Conservation (phyloP, 2,329 filamentous ascomycete species). For the Pleochaeta shiraiana region DNA sequence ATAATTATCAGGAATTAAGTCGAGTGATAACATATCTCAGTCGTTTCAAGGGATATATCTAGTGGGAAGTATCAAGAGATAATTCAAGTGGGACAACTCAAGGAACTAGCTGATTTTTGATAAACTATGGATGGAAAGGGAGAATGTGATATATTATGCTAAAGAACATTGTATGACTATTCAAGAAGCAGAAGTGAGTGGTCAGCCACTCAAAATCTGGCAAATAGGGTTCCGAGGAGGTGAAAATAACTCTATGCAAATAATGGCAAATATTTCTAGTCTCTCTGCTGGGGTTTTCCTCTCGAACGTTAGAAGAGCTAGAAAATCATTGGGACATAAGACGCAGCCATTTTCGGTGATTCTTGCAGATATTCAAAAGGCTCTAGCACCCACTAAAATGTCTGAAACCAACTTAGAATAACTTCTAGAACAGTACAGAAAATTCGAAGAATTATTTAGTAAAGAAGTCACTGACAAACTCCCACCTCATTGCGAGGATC, state of each 20-base stretch:
- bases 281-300: neutral
- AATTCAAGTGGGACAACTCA: no score
- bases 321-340: neutral
- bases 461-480: slow-evolving; percentile 1
- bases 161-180: neutral
- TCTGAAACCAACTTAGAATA: neutral
- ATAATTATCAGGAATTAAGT: neutral
- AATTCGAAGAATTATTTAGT: neutral
- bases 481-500: neutral
- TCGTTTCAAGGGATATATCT: no score
- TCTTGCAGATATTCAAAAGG: neutral
- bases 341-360: neutral
- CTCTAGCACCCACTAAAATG: neutral
- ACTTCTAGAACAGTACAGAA: neutral
- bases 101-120: neutral
- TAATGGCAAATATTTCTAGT: neutral
- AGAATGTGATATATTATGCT: neutral
- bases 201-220: neutral
- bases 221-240: neutral
- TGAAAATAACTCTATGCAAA: neutral
- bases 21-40: no score
- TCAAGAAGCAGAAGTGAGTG: neutral
- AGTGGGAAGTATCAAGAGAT: no score
- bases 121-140: neutral
- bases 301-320: neutral